These are phyloP conservation scores for Macrophomina tecta DNA, from an alignment of 2,329 filamentous ascomycete genomes.

Conservation along the genomic window DNA sequence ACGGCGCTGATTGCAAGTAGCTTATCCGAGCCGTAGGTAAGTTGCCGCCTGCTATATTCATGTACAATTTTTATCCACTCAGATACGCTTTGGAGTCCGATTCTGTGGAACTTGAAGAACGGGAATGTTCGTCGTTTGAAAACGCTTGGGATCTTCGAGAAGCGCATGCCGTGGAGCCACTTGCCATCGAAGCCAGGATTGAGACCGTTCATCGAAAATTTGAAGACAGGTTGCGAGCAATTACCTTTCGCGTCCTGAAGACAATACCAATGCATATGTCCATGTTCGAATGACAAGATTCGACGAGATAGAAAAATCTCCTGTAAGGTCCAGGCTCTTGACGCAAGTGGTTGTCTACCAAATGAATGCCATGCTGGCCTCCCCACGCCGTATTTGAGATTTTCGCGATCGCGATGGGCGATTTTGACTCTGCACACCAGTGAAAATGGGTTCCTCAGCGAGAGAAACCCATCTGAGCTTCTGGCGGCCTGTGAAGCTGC, in stretches of 20 bases:
- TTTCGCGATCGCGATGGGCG: not conserved
- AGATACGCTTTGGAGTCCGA: not conserved
- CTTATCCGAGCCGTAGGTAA: not conserved
- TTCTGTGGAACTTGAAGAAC: no score
- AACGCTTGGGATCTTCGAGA: not conserved
- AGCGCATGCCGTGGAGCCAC: not conserved
- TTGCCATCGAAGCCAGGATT: not conserved
- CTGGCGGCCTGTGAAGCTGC: not conserved
- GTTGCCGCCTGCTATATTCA: not conserved
- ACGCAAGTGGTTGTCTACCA: not conserved
- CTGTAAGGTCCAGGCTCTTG: constrained; percentile 24
- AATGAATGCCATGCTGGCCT: no score
- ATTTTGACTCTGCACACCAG: not conserved
- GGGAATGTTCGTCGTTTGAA: not conserved
- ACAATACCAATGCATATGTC: not conserved
- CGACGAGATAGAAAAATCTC: constrained; percentile 1
- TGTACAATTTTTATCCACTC: not conserved
- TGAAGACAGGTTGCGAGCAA: not conserved
- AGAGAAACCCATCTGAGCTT: constrained; percentile 2
- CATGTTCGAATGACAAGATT: constrained; percentile 5
- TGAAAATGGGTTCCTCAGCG: not conserved
- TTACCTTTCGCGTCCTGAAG: not conserved
- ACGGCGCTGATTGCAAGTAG: not conserved
- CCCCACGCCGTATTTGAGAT: not conserved
- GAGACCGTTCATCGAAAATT: not conserved